Percentiles rank a stretch among this genome's conserved stretches.
Evolutionary conservation across 495 filamentous ascomycete genomes (phyloP).

Genomic region (Mycothermus thermophilus): DNA sequence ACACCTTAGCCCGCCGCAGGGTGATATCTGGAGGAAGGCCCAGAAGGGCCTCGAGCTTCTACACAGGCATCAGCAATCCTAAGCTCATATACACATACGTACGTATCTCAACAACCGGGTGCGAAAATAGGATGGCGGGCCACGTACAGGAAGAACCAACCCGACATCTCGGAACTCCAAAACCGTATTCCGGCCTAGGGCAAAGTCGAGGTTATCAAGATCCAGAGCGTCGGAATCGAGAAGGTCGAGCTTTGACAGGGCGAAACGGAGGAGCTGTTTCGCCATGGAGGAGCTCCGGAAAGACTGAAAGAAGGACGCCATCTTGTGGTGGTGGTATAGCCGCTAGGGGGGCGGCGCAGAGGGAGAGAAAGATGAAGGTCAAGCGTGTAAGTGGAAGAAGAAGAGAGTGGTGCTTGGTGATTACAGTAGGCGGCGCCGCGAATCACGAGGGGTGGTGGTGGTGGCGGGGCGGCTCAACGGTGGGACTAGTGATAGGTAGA

Average conservation of each 20-base stretch:
- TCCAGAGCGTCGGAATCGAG: constrained; percentile 72
- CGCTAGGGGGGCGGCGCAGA: neutral
- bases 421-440: too few relatives aligned
- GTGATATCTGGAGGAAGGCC: constrained; percentile 55
- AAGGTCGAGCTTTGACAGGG: constrained; percentile 61
- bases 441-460: too few relatives aligned
- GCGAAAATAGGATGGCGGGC: neutral
- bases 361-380: neutral
- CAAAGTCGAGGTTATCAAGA: constrained; percentile 63
- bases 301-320: constrained; percentile 52
- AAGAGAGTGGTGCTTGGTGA: neutral
- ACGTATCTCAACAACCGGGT: too few relatives aligned
- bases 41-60: constrained; percentile 65
- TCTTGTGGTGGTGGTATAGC: constrained; percentile 13
- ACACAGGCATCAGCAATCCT: too few relatives aligned
- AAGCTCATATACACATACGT: too few relatives aligned
- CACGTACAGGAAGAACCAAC: constrained; percentile 53
- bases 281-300: constrained; percentile 53
- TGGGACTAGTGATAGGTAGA: too few relatives aligned
- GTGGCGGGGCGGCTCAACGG: neutral
- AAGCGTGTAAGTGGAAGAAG: neutral
- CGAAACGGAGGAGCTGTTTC: constrained; percentile 71
- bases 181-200: constrained; percentile 58
- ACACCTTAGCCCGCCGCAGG: constrained; percentile 54
- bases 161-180: constrained; percentile 74